These are phyloP conservation scores for Cladosporium phlei DNA, from an alignment of 2,329 filamentous ascomycete genomes.

Conservation along the genomic window DNA sequence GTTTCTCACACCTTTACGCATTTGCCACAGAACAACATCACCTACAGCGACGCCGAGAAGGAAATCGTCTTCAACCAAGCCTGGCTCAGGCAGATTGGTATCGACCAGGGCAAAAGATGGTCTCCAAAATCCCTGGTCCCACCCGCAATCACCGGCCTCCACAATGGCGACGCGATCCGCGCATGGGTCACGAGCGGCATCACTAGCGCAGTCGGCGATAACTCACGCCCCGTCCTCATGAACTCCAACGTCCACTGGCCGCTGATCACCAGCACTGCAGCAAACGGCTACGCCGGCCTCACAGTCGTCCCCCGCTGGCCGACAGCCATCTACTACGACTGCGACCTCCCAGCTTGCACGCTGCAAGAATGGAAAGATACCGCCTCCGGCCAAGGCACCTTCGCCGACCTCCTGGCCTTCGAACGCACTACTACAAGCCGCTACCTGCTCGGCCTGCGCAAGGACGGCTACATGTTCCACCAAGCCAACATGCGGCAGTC, in stretches of 20 bases:
- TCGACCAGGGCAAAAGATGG: constrained; percentile 44
- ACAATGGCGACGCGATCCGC: constrained; percentile 57
- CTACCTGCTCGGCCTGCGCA: constrained; percentile 53
- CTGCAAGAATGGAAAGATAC: constrained; percentile 59
- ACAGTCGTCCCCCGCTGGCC: constrained; percentile 57
- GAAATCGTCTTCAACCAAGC: constrained; percentile 60
- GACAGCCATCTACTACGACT: constrained; percentile 62
- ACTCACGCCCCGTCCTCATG: constrained; percentile 52
- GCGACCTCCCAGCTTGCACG: constrained; percentile 53
- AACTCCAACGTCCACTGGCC: constrained; percentile 55
- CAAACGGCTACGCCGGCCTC: constrained; percentile 53
- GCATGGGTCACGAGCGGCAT: constrained; percentile 58
- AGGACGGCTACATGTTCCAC: constrained; percentile 59
- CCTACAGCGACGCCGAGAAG: constrained; percentile 51
- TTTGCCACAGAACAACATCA: constrained; percentile 55
- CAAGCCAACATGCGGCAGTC: constrained; percentile 55
- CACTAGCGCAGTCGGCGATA: constrained; percentile 56
- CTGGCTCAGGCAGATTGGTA: constrained; percentile 53
- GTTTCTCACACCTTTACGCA: constrained; percentile 61
- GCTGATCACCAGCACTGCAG: constrained; percentile 46
- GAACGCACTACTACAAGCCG: constrained; percentile 52
- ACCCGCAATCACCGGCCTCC: constrained; percentile 53
- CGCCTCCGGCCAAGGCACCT: constrained; percentile 50
- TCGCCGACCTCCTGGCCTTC: constrained; percentile 47
- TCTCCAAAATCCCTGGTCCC: constrained; percentile 55